These are phyloP conservation scores for Alternaria sp. DNA, from an alignment of 2,329 filamentous ascomycete species.

Conservation along the genomic window DNA sequence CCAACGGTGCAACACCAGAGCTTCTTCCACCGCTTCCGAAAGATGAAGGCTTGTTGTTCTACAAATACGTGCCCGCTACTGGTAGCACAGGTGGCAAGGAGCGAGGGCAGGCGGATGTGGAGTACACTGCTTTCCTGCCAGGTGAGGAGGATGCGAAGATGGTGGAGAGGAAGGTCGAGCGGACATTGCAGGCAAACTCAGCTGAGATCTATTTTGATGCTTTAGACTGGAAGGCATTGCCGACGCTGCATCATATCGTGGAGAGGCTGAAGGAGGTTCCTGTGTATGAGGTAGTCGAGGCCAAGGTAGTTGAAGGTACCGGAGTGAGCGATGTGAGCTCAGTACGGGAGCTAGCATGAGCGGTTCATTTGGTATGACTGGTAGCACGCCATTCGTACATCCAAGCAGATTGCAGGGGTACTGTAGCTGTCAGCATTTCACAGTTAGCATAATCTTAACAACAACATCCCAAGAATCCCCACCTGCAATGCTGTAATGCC, in stretches of 20 bases:
- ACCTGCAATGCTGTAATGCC: neutral
- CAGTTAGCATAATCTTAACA: neutral
- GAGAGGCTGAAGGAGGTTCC: conserved; percentile 64
- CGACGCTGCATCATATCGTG: conserved; percentile 68
- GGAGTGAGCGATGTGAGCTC: conserved; percentile 61
- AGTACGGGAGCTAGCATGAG: conserved; percentile 27
- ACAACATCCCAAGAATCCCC: conserved; percentile 1
- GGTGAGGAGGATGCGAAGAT: conserved; percentile 44
- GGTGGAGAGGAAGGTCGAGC: conserved; percentile 45
- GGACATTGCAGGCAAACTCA: conserved; percentile 51
- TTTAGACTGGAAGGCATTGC: conserved; percentile 63
- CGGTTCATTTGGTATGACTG: neutral
- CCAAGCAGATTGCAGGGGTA: neutral
- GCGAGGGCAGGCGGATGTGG: conserved; percentile 61
- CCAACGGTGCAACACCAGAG: conserved; percentile 14
- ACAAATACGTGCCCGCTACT: conserved; percentile 66
- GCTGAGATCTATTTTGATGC: conserved; percentile 60
- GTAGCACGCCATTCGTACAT: neutral
- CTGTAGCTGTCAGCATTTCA: neutral
- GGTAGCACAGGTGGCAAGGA: conserved; percentile 52
- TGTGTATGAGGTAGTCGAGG: conserved; percentile 64
- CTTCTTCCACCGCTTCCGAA: conserved; percentile 9
- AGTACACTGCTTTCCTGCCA: conserved; percentile 60
- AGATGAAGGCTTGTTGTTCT: conserved; percentile 62
- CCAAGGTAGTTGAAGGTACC: conserved; percentile 63